Evolutionary conservation across 1,139 yeast species (phyloP), one percentile per base, ranked within the genome.

Genomic region (Debaryomycetaceae sp.): DNA sequence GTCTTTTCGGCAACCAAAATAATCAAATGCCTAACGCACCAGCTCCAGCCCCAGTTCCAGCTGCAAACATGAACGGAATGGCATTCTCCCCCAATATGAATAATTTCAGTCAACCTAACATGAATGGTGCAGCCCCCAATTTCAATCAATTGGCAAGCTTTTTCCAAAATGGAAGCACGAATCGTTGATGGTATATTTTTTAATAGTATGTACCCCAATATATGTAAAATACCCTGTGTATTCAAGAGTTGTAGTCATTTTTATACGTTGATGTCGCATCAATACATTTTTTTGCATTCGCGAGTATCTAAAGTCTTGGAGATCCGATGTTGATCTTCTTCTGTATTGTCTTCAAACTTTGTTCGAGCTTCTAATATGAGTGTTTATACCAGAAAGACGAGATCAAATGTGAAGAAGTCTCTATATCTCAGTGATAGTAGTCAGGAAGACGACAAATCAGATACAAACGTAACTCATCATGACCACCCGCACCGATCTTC

Each of bases 1-100:
- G 78, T n/a, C 68, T 78, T 49, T 78, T 77, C 54, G 63, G 58
- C 42, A 63, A 64, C 49, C 49, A 56, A 20, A 43, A 47, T 40
- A 46, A 44, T 44, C 45, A 39, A 34, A 36, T 14, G 34, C 17
- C 43, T 43, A 40, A 40, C 38, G 23, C 6, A 9, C 4, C 55
- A 52, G 23, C 57, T 53, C n/a, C 52, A 48, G 31, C 44, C 35
- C 30, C 55, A 48, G 40, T 48, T 40, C 7, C 53, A 45, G 38
- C 54, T 47, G 14, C 51, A 45, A 24, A 47, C 42, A 30, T 53
- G 49, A 38, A 47, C 53, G 36, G 47, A 47, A 35, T 51, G 51
- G 6, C 48, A 52, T 34, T 59, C 56, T 39, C 48, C 47, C 50
- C 41, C 55, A 51, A 41, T 48, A 43, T 45, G 31, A 27, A 27